Percentiles rank a stretch among this genome's conserved stretches.
Evolutionary conservation across 257 asterid genomes (phyloP).

Genomic region (Fraxinus anomala): DNA sequence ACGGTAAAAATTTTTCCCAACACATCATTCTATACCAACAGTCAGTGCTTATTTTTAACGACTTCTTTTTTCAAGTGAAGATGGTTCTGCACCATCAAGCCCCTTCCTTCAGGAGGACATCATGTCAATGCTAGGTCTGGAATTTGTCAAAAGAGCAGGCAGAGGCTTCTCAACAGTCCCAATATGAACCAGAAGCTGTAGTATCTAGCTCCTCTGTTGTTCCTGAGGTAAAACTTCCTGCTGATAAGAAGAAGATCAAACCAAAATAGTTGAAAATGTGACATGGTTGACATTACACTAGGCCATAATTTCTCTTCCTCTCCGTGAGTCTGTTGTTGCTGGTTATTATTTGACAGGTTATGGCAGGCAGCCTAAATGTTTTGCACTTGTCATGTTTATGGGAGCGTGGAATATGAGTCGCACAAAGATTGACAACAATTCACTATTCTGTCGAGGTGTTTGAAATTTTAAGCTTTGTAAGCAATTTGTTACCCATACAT

Average conservation of each 20-base stretch:
- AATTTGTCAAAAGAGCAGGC: conserved; percentile 41
- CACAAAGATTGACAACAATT: not conserved
- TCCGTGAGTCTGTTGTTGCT: conserved; percentile 1
- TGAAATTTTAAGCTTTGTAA: not conserved
- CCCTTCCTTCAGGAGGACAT: conserved; percentile 81
- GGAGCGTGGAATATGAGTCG: conserved; percentile 7
- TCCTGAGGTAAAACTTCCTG: conserved; percentile 58
- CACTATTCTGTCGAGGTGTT: not conserved
- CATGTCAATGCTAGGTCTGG: conserved; percentile 73
- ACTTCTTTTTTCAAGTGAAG: conserved; percentile 46
- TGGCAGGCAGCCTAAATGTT: not conserved
- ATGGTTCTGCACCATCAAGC: conserved; percentile 43
- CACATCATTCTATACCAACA: not conserved
- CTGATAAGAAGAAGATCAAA: conserved; percentile 69
- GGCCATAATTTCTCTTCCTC: not conserved
- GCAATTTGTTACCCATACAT: not conserved
- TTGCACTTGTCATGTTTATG: not conserved
- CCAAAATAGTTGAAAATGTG: conserved; percentile 98
- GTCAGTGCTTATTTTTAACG: not conserved
- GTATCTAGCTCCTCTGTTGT: conserved; percentile 29
- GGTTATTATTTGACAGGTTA: conserved; percentile 9
- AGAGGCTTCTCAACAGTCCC: conserved; percentile 31
- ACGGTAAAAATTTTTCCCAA: no score
- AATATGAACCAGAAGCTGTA: conserved; percentile 39
- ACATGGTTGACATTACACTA: conserved; percentile 3